These are phyloP conservation scores for Fusarium sp. DNA, from an alignment of 2,329 filamentous ascomycete species.

Conservation along the genomic window DNA sequence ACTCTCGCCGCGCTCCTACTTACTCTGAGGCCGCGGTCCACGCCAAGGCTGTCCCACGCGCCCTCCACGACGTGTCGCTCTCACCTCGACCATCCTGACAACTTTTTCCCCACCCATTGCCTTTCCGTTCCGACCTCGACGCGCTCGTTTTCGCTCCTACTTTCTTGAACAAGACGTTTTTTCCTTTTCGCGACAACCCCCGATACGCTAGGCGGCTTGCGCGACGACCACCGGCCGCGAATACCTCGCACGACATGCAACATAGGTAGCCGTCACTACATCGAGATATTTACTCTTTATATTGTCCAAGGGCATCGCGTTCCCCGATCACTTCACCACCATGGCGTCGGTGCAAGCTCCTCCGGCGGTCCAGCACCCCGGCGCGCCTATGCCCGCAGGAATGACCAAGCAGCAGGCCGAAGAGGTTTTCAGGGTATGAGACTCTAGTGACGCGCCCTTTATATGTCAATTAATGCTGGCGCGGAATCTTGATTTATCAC, in stretches of 20 bases:
- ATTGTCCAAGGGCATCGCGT: conserved; percentile 36
- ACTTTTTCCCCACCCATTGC: conserved; percentile 30
- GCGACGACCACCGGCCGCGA: conserved; percentile 36
- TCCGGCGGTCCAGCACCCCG: conserved; percentile 75
- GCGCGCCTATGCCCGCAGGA: conserved; percentile 71
- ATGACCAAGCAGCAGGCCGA: conserved; percentile 83
- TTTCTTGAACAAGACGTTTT: conserved; percentile 26
- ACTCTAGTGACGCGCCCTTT: conserved; percentile 9
- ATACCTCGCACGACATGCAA: conserved; percentile 54
- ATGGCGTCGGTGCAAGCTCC: conserved; percentile 87
- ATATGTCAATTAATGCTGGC: neutral
- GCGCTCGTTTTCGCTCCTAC: conserved; percentile 38
- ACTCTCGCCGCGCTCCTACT: conserved; percentile 41
- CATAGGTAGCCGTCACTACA: conserved; percentile 44
- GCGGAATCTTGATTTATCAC: neutral
- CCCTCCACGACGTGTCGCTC: conserved; percentile 44
- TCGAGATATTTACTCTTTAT: conserved; percentile 43
- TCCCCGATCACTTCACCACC: conserved; percentile 48
- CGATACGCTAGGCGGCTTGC: conserved; percentile 30
- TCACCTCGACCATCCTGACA: conserved; percentile 33
- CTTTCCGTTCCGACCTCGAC: conserved; percentile 40
- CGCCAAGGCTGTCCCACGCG: conserved; percentile 42
- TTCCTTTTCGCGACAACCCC: conserved; percentile 43
- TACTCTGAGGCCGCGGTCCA: conserved; percentile 33
- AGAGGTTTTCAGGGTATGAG: conserved; percentile 75